Evolutionary conservation across 2,329 filamentous ascomycete genomes (phyloP).

Genomic region (Apiospora aurea): DNA sequence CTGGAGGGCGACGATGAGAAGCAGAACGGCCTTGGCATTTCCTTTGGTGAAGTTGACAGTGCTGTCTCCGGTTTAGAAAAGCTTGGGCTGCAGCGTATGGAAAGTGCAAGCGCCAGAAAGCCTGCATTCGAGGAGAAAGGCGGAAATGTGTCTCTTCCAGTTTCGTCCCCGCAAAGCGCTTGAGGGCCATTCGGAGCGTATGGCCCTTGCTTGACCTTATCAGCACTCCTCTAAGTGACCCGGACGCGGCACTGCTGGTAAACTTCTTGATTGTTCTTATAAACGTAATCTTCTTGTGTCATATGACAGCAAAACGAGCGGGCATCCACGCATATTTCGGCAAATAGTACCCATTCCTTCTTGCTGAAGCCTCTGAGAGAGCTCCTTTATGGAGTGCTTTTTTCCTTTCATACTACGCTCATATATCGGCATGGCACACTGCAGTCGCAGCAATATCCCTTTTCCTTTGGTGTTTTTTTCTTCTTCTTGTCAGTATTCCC

Average conservation of each 20-base stretch:
- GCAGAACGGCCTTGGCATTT: constrained; percentile 47
- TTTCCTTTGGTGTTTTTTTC: background rate
- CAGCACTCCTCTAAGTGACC: background rate
- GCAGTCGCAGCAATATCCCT: constrained; percentile 12
- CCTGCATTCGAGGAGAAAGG: constrained; percentile 44
- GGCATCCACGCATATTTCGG: constrained; percentile 23
- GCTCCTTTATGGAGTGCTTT: constrained; percentile 11
- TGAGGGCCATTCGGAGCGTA: constrained; percentile 27
- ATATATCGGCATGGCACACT: constrained; percentile 16
- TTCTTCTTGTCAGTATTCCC: background rate
- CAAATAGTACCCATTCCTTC: constrained; percentile 20
- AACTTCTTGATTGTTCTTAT: constrained; percentile 19
- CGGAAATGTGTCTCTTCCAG: constrained; percentile 33
- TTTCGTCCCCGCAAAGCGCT: constrained; percentile 40
- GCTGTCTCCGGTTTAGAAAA: constrained; percentile 47
- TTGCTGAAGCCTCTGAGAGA: constrained; percentile 12
- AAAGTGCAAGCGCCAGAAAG: constrained; percentile 43
- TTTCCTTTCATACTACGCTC: constrained; percentile 16
- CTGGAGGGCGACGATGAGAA: constrained; percentile 40
- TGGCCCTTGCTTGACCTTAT: background rate
- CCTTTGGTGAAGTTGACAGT: constrained; percentile 48
- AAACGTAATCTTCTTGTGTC: constrained; percentile 27
- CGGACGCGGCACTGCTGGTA: background rate
- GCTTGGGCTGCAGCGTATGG: constrained; percentile 41
- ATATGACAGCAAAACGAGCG: constrained; percentile 26